A percentile compares a stretch with the other conserved stretches of the same genome.
Conservation (phyloP, 345 rosid species). For the Bretschneidera sinensis region DNA sequence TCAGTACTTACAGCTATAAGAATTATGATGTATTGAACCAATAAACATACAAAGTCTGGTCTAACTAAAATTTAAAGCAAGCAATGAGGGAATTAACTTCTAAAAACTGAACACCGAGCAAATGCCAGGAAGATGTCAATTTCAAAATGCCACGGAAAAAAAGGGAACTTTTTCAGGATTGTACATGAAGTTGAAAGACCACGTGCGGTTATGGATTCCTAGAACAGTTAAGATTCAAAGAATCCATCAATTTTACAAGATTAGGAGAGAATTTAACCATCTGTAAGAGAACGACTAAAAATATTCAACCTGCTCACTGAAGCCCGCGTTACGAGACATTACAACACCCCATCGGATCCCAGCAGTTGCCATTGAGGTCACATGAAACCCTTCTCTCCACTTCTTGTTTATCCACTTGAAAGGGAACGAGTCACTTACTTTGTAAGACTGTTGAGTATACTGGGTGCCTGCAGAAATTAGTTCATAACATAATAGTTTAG, state of each 20-base stretch:
- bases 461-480: constrained; percentile 58
- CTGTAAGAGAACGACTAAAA: neutral
- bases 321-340: constrained; percentile 98
- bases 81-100: neutral
- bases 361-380: constrained; percentile 98
- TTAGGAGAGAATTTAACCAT: neutral
- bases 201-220: neutral
- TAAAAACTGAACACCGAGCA: too few species aligned
- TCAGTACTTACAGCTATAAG: neutral
- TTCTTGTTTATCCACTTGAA: constrained; percentile 98
- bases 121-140: neutral
- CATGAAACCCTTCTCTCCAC: constrained; percentile 98
- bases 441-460: constrained; percentile 90
- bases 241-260: neutral
- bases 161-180: neutral
- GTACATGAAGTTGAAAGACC: neutral
- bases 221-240: neutral
- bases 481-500: constrained; percentile 2
- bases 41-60: neutral
- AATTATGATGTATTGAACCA: constrained; percentile 3
- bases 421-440: constrained; percentile 94
- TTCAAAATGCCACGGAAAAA: constrained; percentile 4
- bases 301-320: constrained; percentile 71
- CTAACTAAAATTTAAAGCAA: constrained; percentile 2
- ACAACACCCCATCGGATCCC: constrained; percentile 97